Percentiles rank a stretch among this genome's conserved stretches.
phyloP scores from a whole-genome alignment of 2,329 filamentous ascomycete genomes.

The Helotiales sp. region DNA sequence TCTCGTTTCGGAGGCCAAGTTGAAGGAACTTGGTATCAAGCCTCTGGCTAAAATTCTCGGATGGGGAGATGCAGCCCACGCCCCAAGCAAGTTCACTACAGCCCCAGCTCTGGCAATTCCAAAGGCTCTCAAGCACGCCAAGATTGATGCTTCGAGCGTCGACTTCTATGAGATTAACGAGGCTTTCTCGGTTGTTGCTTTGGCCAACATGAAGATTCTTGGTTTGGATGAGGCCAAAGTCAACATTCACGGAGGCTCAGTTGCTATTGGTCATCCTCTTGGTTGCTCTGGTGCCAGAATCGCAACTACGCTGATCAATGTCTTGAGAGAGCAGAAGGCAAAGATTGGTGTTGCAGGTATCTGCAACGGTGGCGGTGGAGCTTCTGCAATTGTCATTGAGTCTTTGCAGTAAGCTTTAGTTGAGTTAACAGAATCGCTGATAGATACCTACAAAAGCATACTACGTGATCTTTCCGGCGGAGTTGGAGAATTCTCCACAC shows the following conservation, averaged over 20 bases:
- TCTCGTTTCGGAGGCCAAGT: conserved; percentile 89
- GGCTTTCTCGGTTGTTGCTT: conserved; percentile 94
- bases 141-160: conserved; percentile 75
- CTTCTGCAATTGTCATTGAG: conserved; percentile 92
- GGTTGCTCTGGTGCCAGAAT: conserved; percentile 95
- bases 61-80: conserved; percentile 92
- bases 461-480: not conserved
- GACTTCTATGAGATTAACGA: conserved; percentile 99
- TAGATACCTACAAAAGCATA: not conserved
- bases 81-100: conserved; percentile 94
- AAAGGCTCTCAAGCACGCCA: conserved; percentile 95
- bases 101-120: conserved; percentile 92
- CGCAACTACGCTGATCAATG: conserved; percentile 85
- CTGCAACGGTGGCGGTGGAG: conserved; percentile 97
- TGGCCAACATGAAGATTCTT: conserved; percentile 95
- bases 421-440: not conserved
- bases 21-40: conserved; percentile 89
- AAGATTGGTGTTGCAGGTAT: conserved; percentile 95
- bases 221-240: conserved; percentile 81
- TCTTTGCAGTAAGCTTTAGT: conserved; percentile 38
- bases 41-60: conserved; percentile 96
- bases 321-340: conserved; percentile 86
- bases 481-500: not conserved
- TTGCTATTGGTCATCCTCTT: conserved; percentile 93
- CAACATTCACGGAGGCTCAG: conserved; percentile 93